Percentiles rank a stretch among this genome's conserved stretches.
Conservation (phyloP, 805 yeast genomes). For the Candida pseudofarinosa region DNA sequence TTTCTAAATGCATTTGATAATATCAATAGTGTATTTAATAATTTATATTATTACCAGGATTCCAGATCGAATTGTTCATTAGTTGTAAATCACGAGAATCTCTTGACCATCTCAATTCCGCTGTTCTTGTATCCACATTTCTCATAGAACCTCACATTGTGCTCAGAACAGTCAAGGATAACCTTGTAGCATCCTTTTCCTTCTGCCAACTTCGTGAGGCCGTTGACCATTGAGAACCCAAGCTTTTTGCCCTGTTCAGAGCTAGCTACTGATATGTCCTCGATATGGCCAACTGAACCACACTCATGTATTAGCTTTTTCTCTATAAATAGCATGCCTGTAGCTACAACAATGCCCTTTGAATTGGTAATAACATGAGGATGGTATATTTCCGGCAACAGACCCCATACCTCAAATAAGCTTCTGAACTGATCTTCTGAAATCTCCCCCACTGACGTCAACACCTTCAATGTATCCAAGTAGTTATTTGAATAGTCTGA, state of each 20-base stretch:
- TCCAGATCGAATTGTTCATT: background rate
- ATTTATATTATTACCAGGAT: constrained; percentile 1
- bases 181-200: constrained; percentile 76
- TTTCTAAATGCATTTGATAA: constrained; percentile 6
- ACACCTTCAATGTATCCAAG: constrained; percentile 54
- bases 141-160: constrained; percentile 79
- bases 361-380: constrained; percentile 63
- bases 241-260: constrained; percentile 80
- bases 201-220: constrained; percentile 57
- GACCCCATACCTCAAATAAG: constrained; percentile 57
- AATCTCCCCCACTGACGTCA: constrained; percentile 83
- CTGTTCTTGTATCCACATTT: constrained; percentile 74
- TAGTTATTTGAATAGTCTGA: constrained; percentile 63
- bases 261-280: constrained; percentile 79
- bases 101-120: constrained; percentile 65
- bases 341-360: constrained; percentile 61
- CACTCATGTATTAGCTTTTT: constrained; percentile 78
- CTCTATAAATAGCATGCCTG: constrained; percentile 80
- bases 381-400: constrained; percentile 51
- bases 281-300: constrained; percentile 89
- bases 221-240: constrained; percentile 64
- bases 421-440: constrained; percentile 44
- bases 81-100: constrained; percentile 25
- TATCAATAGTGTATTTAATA: constrained; percentile 1
- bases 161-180: constrained; percentile 82